These are phyloP conservation scores for Solanum chacoense DNA, from an alignment of 305 asterid genomes.

Conservation along the genomic window DNA sequence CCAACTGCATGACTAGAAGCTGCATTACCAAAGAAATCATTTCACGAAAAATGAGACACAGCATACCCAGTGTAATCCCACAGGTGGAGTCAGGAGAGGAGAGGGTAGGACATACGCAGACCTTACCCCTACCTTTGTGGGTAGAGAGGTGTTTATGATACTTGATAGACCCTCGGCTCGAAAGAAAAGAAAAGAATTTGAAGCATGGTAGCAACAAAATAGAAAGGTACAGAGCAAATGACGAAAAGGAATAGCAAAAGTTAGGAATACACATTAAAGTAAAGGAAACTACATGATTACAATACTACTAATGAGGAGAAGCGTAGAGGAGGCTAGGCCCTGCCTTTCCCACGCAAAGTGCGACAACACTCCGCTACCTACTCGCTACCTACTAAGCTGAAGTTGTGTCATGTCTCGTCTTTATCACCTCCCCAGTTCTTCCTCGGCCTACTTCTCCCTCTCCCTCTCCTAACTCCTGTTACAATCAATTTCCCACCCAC, in stretches of 20 bases:
- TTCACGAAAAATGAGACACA: background rate
- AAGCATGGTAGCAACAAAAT: background rate
- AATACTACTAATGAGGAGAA: background rate
- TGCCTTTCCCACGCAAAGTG: background rate
- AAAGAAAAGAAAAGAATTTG: background rate
- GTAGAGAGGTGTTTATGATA: background rate
- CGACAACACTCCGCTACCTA: background rate
- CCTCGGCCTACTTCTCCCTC: background rate
- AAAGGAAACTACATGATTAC: background rate
- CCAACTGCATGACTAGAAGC: conserved; percentile 74
- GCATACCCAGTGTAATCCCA: background rate
- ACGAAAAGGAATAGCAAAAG: background rate
- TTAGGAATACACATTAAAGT: background rate
- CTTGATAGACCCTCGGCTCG: background rate
- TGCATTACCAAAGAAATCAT: conserved; percentile 18
- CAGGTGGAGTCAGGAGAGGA: background rate
- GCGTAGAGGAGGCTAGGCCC: background rate
- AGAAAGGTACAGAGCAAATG: background rate
- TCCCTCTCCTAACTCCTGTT: no score
- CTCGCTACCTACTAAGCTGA: background rate
- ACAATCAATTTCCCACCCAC: background rate
- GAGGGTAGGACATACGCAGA: background rate
- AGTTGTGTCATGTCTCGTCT: background rate
- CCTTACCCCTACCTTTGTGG: background rate
- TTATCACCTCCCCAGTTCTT: background rate